Conservation (phyloP, 306 rosid species). For the Pterocarpus macrocarpus region DNA sequence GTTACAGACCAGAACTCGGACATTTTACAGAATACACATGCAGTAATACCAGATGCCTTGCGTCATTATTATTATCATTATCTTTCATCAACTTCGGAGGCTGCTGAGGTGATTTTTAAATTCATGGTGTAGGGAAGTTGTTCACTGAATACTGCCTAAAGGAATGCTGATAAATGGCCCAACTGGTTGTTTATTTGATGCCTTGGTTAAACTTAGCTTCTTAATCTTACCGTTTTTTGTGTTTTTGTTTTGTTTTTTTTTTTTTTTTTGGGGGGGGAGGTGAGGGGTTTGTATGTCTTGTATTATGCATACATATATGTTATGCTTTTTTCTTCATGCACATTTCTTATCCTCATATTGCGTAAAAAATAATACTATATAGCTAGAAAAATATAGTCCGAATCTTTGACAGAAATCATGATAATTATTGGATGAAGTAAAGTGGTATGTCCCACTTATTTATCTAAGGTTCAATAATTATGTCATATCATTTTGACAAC, state of each 20-base stretch:
- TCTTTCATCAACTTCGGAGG: slow-evolving; percentile 81
- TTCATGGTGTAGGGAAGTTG: slow-evolving; percentile 40
- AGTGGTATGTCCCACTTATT: too few relatives aligned
- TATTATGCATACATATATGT: slow-evolving; percentile 17
- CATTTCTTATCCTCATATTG: background rate
- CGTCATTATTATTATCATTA: slow-evolving; percentile 94
- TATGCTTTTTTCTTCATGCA: background rate
- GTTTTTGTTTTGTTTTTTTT: too few relatives aligned
- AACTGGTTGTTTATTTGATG: slow-evolving; percentile 15
- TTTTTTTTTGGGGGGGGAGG: background rate
- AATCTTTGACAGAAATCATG: too few relatives aligned
- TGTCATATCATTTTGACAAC: too few relatives aligned
- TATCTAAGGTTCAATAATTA: too few relatives aligned
- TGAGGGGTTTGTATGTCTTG: background rate
- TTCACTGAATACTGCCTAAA: slow-evolving; percentile 24
- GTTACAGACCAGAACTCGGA: slow-evolving; percentile 84
- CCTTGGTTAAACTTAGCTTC: background rate
- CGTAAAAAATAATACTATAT: too few relatives aligned
- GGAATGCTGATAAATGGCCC: background rate
- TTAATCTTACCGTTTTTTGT: background rate
- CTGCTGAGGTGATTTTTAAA: slow-evolving; percentile 77
- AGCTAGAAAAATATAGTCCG: too few relatives aligned
- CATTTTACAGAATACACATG: slow-evolving; percentile 68
- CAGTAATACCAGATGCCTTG: slow-evolving; percentile 83
- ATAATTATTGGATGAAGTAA: too few relatives aligned